phyloP scores from a whole-genome alignment of 768 basidiomycete genomes.

The Leccinum subgranulosum region DNA sequence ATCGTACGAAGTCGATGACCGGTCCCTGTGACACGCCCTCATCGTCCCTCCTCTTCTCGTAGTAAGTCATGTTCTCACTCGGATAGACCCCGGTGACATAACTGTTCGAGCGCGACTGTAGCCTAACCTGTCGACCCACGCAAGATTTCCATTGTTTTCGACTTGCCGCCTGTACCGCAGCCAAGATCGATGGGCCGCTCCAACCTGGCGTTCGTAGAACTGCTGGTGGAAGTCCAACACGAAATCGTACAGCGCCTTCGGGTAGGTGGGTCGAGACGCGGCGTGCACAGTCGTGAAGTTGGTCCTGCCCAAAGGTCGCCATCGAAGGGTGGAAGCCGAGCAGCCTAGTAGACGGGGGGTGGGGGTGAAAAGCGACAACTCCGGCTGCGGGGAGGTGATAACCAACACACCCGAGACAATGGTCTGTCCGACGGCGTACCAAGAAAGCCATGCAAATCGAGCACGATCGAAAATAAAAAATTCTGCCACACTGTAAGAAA shows the following conservation, averaged over 20 bases:
- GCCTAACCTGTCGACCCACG: slow-evolving; percentile 54
- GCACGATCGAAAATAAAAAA: no score
- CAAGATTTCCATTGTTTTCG: not conserved
- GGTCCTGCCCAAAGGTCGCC: slow-evolving; percentile 67
- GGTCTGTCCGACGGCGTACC: no score
- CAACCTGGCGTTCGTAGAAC: slow-evolving; percentile 33
- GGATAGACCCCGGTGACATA: slow-evolving; percentile 76
- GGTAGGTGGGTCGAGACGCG: slow-evolving; percentile 68
- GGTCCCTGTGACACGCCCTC: slow-evolving; percentile 14
- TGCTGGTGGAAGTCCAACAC: slow-evolving; percentile 55
- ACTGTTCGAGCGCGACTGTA: slow-evolving; percentile 47
- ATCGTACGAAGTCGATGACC: slow-evolving; percentile 32
- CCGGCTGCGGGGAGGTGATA: not conserved
- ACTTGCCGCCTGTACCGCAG: slow-evolving; percentile 55
- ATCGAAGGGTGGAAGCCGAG: slow-evolving; percentile 22
- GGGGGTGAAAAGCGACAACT: not conserved
- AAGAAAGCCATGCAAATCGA: no score
- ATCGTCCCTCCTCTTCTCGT: slow-evolving; percentile 6
- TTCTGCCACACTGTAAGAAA: not conserved
- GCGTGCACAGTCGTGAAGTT: slow-evolving; percentile 62
- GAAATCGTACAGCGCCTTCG: slow-evolving; percentile 57
- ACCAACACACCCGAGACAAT: no score
- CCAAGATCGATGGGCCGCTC: slow-evolving; percentile 70
- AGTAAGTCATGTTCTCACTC: slow-evolving; percentile 63
- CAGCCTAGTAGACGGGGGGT: not conserved